These are phyloP conservation scores for Fusarium sororula DNA, from an alignment of 2,329 filamentous ascomycete genomes.

Conservation along the genomic window DNA sequence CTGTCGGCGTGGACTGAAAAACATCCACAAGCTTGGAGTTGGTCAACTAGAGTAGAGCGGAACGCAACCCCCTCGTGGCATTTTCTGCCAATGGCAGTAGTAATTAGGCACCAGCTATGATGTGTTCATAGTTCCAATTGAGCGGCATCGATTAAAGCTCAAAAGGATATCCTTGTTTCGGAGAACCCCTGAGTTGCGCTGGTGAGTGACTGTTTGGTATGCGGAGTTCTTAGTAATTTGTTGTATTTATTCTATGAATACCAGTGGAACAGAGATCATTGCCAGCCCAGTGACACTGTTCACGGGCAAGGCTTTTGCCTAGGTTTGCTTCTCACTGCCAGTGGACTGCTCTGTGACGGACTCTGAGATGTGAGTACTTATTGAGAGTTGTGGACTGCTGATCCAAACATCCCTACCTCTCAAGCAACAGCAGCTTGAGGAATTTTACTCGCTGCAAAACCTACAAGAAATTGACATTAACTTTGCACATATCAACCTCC, in stretches of 20 bases:
- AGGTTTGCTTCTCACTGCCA: background rate
- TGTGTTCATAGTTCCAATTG: accelerated
- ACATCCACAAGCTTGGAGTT: background rate
- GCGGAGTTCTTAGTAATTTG: background rate
- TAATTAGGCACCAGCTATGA: accelerated
- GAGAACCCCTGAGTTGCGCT: background rate
- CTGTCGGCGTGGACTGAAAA: background rate
- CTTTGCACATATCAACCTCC: background rate
- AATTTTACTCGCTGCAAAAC: background rate
- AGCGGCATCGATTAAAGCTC: background rate
- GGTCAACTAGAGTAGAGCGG: background rate
- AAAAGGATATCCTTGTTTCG: background rate
- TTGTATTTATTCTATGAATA: background rate
- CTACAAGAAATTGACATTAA: background rate
- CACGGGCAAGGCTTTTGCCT: background rate
- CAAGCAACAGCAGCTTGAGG: background rate
- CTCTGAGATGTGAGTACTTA: background rate
- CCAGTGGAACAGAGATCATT: no score
- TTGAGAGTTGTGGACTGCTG: background rate
- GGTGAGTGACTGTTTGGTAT: background rate
- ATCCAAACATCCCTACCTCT: accelerated
- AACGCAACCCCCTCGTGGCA: background rate
- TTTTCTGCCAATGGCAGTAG: background rate
- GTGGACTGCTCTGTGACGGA: background rate
- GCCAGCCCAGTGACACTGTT: accelerated